Base-by-base conservation (phyloP, 179 eudicot genomes). In the Kewa caespitosa region DNA sequence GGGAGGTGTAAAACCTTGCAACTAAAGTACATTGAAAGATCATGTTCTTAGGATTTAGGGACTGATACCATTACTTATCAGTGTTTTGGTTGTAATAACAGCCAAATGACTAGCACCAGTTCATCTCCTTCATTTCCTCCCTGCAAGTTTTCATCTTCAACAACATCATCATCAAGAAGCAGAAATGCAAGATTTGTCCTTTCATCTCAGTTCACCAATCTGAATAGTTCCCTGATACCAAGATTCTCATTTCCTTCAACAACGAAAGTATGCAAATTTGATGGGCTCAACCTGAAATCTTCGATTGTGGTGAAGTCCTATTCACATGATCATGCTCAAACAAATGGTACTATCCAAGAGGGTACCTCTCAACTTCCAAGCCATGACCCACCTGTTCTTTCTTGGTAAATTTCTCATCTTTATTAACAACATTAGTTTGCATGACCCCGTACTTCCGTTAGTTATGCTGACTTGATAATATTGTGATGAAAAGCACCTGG, bases 401-500 rank as follows among this genome's bases (percentile, higher is more conserved):
- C 78, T 25, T 69, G 74, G 78, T 79, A 61, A 17, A 6, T 60
- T 60, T 76, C 67, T 76, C 66, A 30, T 22, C 23, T 27, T 38
- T 18, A 0, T 6, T 57, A 8, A 9, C 20, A 25, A 57, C 36
- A 33, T 34, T 36, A 9, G 27, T 28, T 2, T 64, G 41, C 36
- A 2, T 64, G 34, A 59, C 64, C 12, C 18, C 1, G 18, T 12
- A 46, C 62, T 57, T 57, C 62, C 27, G 31, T 57, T 17, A 13
- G 8, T 46, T 46, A n/a, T n/a, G n/a, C n/a, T 46, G 54, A 46
- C 3, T 46, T 46, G 54, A 7, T 46, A 25, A 7, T 31, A 57
- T 57, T 25, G 33, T 57, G 3, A 27, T 27, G 70, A 80, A 61
- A 60, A 95, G 99, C 64, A 77, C 32, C 38, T 95, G 99, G 97